Conservation (phyloP, 1,284 basidiomycete genomes). For the Neotropicomus parvogracilis region DNA sequence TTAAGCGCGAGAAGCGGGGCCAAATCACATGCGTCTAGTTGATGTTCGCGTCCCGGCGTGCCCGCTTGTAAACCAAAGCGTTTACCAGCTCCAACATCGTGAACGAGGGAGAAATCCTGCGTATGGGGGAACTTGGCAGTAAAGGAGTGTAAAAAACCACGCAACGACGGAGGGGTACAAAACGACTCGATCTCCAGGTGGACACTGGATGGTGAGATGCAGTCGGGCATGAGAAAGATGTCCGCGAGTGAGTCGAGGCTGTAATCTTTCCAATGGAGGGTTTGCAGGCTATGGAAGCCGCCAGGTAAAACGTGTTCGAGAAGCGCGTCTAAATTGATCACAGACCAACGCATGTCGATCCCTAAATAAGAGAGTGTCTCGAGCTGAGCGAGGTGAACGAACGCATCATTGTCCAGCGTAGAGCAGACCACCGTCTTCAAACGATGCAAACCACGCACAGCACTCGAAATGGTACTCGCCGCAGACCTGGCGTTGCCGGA, state of each 20-base stretch:
- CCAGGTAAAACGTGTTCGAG: slow-evolving; percentile 9
- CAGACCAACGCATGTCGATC: slow-evolving; percentile 26
- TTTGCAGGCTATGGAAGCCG: slow-evolving; percentile 16
- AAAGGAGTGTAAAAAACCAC: slow-evolving; percentile 16
- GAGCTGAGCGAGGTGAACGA: slow-evolving; percentile 24
- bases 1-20: slow-evolving; percentile 16
- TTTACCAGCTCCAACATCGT: slow-evolving; percentile 17
- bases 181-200: slow-evolving; percentile 23
- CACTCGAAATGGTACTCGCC: slow-evolving; percentile 14
- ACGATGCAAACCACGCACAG: slow-evolving; percentile 14
- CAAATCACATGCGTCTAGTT: slow-evolving; percentile 11
- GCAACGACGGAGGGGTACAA: slow-evolving; percentile 20
- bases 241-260: slow-evolving; percentile 15
- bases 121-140: slow-evolving; percentile 15
- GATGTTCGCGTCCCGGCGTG: slow-evolving; percentile 18
- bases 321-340: slow-evolving; percentile 14
- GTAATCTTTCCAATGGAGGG: slow-evolving; percentile 26
- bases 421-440: slow-evolving; percentile 18
- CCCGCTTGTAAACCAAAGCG: slow-evolving; percentile 22
- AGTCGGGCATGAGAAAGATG: slow-evolving; percentile 20
- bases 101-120: slow-evolving; percentile 23
- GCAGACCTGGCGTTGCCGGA: slow-evolving; percentile 20
- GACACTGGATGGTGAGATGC: slow-evolving; percentile 12
- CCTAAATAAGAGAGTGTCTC: slow-evolving; percentile 16
- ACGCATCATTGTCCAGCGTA: slow-evolving; percentile 24